A percentile compares a stretch with the other conserved stretches of the same genome.
phyloP scores from a whole-genome alignment of 306 rosid species.

The Prunus kanzakura region DNA sequence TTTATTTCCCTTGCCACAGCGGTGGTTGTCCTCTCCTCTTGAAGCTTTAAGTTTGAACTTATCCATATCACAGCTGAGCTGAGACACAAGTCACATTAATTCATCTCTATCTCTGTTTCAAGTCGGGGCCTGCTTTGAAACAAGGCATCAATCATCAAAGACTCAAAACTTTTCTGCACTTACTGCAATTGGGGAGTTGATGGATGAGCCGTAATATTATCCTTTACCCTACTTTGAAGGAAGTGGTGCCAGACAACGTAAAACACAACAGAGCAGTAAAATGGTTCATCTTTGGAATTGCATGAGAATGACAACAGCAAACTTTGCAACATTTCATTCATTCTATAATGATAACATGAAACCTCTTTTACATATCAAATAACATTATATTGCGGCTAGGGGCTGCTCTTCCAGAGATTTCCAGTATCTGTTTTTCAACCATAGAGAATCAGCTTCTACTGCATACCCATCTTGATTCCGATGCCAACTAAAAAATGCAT shows the following conservation, averaged over 20 bases:
- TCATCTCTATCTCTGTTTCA: not conserved
- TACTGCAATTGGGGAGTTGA: not conserved
- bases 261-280: not conserved
- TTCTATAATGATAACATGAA: not conserved
- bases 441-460: slow-evolving; percentile 62
- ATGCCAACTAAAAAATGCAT: slow-evolving; percentile 59
- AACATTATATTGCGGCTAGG: not conserved
- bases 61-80: not conserved
- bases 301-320: not conserved
- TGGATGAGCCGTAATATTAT: not conserved
- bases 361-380: not conserved
- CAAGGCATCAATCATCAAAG: no score
- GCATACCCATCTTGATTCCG: slow-evolving; percentile 62
- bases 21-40: not conserved
- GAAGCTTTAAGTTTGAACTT: not conserved
- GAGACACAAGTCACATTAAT: not conserved
- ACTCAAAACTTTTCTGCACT: not conserved
- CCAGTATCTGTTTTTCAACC: slow-evolving; percentile 56
- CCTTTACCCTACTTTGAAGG: not conserved
- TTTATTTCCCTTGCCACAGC: not conserved
- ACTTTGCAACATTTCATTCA: not conserved
- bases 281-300: not conserved
- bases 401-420: slow-evolving; percentile 3
- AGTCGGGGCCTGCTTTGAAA: no score
- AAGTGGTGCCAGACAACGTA: not conserved